Conservation (phyloP, 305 asterid species). For the Withania somnifera region DNA sequence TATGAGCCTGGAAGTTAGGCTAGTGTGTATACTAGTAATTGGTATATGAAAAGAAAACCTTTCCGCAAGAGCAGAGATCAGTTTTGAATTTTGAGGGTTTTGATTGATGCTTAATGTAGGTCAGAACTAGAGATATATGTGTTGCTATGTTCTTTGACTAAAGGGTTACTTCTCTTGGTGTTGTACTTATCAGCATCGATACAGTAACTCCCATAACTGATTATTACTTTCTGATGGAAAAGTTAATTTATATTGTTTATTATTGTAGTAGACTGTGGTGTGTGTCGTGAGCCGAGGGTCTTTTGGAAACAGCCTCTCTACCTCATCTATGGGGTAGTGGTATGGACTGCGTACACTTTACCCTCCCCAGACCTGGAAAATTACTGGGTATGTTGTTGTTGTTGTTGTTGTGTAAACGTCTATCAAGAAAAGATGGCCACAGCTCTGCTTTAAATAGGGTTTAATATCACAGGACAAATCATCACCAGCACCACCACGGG, state of each 20-base stretch:
- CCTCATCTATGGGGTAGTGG: no score
- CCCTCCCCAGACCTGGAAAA: no score
- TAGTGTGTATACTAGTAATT: neutral
- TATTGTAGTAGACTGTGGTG: no score
- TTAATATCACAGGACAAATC: constrained; percentile 72
- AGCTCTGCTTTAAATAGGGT: neutral
- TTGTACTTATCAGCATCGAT: neutral
- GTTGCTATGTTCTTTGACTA: neutral
- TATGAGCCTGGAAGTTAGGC: neutral
- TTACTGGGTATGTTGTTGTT: no score
- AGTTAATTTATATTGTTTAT: neutral
- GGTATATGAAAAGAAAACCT: neutral
- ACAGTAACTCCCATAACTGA: neutral
- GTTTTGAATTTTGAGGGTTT: neutral
- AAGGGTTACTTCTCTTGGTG: neutral
- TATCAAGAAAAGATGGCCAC: neutral
- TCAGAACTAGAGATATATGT: neutral
- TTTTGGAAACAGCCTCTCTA: no score
- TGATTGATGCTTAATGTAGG: neutral
- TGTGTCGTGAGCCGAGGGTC: no score
- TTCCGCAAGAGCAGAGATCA: neutral
- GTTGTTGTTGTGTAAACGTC: neutral
- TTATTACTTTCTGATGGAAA: neutral
- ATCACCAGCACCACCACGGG: constrained; percentile 17
- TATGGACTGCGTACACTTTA: no score